These are phyloP conservation scores for Podospora appendiculata DNA, from an alignment of 495 filamentous ascomycete species.

Conservation along the genomic window DNA sequence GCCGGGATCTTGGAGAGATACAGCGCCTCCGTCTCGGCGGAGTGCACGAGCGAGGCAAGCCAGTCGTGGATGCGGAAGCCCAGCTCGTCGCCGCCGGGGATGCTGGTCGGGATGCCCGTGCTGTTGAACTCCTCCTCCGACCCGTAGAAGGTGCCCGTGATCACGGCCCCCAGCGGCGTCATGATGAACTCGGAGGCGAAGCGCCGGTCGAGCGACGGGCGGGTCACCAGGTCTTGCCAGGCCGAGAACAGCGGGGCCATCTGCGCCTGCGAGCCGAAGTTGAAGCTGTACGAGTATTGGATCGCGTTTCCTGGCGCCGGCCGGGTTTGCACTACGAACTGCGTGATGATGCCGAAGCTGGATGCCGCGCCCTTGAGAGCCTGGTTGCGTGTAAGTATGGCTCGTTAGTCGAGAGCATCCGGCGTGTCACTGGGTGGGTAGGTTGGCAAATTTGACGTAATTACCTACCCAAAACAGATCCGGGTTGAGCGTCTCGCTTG, in stretches of 20 bases:
- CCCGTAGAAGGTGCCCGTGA: slow-evolving; percentile 45
- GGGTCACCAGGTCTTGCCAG: slow-evolving; percentile 38
- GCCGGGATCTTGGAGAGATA: slow-evolving; percentile 36
- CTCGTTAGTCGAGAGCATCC: too few species aligned
- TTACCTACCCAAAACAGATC: slow-evolving; percentile 50
- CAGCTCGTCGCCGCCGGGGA: slow-evolving; percentile 27
- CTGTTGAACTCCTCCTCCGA: slow-evolving; percentile 43
- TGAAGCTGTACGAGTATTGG: slow-evolving; percentile 42
- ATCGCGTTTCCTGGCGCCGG: slow-evolving; percentile 47
- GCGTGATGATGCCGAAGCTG: slow-evolving; percentile 57
- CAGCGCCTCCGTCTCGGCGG: slow-evolving; percentile 41
- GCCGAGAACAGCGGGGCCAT: slow-evolving; percentile 29
- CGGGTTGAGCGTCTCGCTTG: slow-evolving; percentile 38
- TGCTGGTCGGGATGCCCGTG: slow-evolving; percentile 33
- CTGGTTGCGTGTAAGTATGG: slow-evolving; percentile 13
- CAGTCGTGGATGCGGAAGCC: slow-evolving; percentile 46
- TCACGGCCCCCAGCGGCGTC: slow-evolving; percentile 40
- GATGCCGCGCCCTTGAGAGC: slow-evolving; percentile 53
- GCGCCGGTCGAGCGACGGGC: slow-evolving; percentile 46
- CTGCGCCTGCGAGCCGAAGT: slow-evolving; percentile 35
- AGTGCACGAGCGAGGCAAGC: slow-evolving; percentile 42
- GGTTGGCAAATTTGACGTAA: slow-evolving; percentile 8
- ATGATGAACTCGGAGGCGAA: slow-evolving; percentile 45
- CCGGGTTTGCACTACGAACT: slow-evolving; percentile 53
- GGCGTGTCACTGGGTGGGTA: too few species aligned